Evolutionary conservation across 2,329 filamentous ascomycete species (phyloP).

Genomic region (Chlorencoelia australis): DNA sequence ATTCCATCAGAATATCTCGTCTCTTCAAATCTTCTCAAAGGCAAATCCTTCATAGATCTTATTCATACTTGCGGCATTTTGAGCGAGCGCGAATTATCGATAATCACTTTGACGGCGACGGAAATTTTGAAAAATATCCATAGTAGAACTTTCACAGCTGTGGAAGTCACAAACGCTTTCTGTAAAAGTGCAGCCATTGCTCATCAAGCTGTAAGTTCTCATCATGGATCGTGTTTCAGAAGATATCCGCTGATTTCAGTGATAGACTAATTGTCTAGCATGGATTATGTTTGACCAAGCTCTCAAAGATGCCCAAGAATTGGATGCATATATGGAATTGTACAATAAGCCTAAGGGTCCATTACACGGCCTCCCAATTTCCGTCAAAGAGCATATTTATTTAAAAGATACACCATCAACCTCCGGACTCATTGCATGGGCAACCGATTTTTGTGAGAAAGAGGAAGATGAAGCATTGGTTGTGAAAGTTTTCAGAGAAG

Average conservation of each 20-base stretch:
- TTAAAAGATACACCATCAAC: conserved; percentile 27
- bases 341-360: conserved; percentile 41
- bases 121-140: conserved; percentile 26
- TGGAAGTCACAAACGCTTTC: conserved; percentile 38
- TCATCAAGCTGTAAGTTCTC: conserved; percentile 39
- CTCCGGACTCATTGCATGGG: conserved; percentile 36
- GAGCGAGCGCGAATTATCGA: conserved; percentile 6
- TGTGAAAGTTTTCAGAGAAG: conserved; percentile 33
- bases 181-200: conserved; percentile 44
- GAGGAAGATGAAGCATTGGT: conserved; percentile 37
- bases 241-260: neutral
- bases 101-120: conserved; percentile 19
- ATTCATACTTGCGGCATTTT: neutral
- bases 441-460: conserved; percentile 28
- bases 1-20: conserved; percentile 2
- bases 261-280: conserved; percentile 30
- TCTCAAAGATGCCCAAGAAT: conserved; percentile 31
- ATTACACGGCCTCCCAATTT: conserved; percentile 49
- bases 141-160: conserved; percentile 33
- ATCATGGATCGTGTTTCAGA: conserved; percentile 13
- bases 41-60: neutral
- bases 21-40: neutral
- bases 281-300: conserved; percentile 40
- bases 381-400: conserved; percentile 46
- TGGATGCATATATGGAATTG: conserved; percentile 35